Conservation (phyloP, 2,329 filamentous ascomycete genomes). For the Helotiales sp. region DNA sequence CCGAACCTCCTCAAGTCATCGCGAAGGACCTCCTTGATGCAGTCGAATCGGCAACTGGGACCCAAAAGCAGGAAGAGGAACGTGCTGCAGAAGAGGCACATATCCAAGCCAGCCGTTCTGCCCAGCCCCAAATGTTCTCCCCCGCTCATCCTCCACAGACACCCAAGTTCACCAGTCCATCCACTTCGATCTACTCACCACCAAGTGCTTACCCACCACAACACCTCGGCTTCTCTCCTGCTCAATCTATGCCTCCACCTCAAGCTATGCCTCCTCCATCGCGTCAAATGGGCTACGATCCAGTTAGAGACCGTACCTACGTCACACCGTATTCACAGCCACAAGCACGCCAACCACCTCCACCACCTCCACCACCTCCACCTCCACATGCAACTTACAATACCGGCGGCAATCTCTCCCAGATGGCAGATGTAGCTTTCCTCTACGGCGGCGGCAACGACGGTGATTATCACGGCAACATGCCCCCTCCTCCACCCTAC, state of each 20-base stretch:
- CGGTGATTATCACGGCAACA: not conserved
- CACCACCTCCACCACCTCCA: conserved; percentile 10
- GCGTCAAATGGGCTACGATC: conserved; percentile 33
- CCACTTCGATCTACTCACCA: conserved; percentile 1
- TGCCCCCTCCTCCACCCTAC: not conserved
- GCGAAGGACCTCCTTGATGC: conserved; percentile 14
- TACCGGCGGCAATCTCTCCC: conserved; percentile 12
- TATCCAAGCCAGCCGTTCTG: not conserved
- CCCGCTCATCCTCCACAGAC: not conserved
- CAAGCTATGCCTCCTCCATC: conserved; percentile 14
- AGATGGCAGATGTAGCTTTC: not conserved
- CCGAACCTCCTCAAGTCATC: conserved; percentile 14
- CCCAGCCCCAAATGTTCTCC: not conserved
- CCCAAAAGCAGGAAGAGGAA: not conserved
- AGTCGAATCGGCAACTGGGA: conserved; percentile 5
- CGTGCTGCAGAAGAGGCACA: conserved; percentile 11
- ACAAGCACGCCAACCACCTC: conserved; percentile 19
- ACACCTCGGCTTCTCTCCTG: not conserved
- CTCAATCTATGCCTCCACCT: conserved; percentile 5
- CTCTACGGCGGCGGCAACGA: conserved; percentile 4
- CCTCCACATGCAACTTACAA: conserved; percentile 7
- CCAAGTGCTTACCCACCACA: conserved; percentile 3
- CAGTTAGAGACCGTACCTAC: conserved; percentile 25
- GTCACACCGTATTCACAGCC: conserved; percentile 23
- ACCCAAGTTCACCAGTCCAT: not conserved